Conservation (phyloP, 2,329 filamentous ascomycete genomes). For the Stagonosporopsis cucurbitacearum region DNA sequence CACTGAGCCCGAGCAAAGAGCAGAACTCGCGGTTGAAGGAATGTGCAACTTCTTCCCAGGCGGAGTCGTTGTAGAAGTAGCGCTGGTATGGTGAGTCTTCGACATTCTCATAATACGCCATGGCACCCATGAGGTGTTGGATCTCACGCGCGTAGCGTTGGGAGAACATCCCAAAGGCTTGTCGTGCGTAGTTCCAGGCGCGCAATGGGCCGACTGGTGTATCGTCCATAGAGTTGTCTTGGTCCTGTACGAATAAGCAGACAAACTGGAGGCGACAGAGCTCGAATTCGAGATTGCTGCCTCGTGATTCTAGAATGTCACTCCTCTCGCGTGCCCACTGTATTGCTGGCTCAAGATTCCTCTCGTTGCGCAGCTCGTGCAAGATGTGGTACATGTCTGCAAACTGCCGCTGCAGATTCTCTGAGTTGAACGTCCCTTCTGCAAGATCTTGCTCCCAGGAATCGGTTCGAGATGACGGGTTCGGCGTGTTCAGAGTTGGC, state of each 20-base stretch:
- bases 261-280: conserved; percentile 88
- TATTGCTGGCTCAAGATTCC: conserved; percentile 83
- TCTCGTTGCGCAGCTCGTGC: conserved; percentile 71
- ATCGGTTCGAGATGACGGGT: conserved; percentile 41
- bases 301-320: conserved; percentile 74
- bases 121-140: conserved; percentile 78
- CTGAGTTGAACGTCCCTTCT: conserved; percentile 65
- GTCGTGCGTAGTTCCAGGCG: conserved; percentile 77
- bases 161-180: conserved; percentile 77
- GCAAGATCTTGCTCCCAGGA: conserved; percentile 55
- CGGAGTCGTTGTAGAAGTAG: conserved; percentile 75
- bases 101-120: conserved; percentile 80
- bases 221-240: conserved; percentile 53
- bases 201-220: conserved; percentile 58
- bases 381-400: conserved; percentile 90
- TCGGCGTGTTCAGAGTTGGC: conserved; percentile 44
- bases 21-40: conserved; percentile 96
- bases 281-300: conserved; percentile 95
- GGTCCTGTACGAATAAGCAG: conserved; percentile 70
- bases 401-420: conserved; percentile 80
- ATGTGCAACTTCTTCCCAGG: conserved; percentile 83
- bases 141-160: conserved; percentile 79
- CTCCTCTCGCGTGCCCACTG: conserved; percentile 80
- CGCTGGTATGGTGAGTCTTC: conserved; percentile 76
- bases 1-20: conserved; percentile 84